These are phyloP conservation scores for Dactylellina leptospora DNA, from an alignment of 2,329 filamentous ascomycete species.

Conservation along the genomic window DNA sequence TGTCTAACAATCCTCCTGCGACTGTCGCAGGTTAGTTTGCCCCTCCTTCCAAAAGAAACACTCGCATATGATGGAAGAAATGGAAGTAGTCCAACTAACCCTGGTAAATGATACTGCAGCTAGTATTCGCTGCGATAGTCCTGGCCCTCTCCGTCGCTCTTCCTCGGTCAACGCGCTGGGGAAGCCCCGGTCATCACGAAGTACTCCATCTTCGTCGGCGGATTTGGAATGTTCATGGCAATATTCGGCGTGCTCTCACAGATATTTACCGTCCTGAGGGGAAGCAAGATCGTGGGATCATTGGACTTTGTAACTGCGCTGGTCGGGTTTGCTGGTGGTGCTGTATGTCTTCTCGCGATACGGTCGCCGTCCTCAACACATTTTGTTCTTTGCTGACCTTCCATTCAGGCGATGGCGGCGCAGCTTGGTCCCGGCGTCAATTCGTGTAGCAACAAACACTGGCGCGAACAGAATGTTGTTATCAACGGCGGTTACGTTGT, in stretches of 20 bases:
- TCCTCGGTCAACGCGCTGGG: constrained; percentile 39
- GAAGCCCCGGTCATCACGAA: constrained; percentile 42
- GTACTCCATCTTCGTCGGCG: constrained; percentile 34
- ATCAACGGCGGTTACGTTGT: constrained; percentile 42
- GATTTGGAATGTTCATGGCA: constrained; percentile 37
- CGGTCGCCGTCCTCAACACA: constrained; percentile 28
- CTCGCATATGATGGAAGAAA: background rate
- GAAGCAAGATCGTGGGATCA: constrained; percentile 18
- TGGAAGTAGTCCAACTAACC: background rate
- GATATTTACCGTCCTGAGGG: constrained; percentile 31
- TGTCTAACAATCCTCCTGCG: constrained; percentile 41
- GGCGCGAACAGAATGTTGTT: constrained; percentile 35
- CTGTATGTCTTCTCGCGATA: constrained; percentile 23
- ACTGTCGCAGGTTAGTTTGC: constrained; percentile 28
- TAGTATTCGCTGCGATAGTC: constrained; percentile 39
- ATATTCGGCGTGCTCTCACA: constrained; percentile 44
- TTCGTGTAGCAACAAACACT: constrained; percentile 41
- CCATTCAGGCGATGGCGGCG: constrained; percentile 36
- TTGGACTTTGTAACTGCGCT: constrained; percentile 31
- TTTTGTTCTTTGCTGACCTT: constrained; percentile 4
- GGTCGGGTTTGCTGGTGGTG: constrained; percentile 45
- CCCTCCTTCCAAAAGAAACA: background rate
- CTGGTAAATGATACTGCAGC: constrained; percentile 4
- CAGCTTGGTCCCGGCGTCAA: constrained; percentile 43
- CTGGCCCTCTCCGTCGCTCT: constrained; percentile 37